Evolutionary conservation across 169 alveolate genomes (phyloP).

Genomic region (Eimeria sp.): DNA sequence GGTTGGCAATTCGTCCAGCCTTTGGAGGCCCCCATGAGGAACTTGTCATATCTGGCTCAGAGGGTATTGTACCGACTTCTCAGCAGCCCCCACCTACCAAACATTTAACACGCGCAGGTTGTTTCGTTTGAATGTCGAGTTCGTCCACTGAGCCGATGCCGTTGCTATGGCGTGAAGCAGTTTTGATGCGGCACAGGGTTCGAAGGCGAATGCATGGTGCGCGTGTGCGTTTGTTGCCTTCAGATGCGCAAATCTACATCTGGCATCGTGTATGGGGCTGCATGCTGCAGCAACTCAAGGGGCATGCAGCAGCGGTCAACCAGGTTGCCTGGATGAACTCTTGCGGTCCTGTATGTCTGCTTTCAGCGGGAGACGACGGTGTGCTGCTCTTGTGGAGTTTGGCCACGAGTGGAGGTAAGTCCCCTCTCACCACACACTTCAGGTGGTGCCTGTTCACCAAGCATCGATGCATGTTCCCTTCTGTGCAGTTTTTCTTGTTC

Average conservation of each 20-base stretch:
- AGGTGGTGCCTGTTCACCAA: background rate
- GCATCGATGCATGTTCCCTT: background rate
- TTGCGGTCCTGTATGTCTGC: slow-evolving; percentile 35
- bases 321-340: slow-evolving; percentile 91
- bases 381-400: slow-evolving; percentile 60
- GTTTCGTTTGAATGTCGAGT: background rate
- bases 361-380: slow-evolving; percentile 74
- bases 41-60: slow-evolving; percentile 93
- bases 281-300: slow-evolving; percentile 88
- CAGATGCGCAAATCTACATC: slow-evolving; percentile 91
- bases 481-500: background rate
- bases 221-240: background rate
- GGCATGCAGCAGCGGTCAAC: slow-evolving; percentile 93
- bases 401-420: background rate
- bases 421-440: background rate
- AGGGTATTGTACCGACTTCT: slow-evolving; percentile 80
- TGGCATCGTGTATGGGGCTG: slow-evolving; percentile 92
- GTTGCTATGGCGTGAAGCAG: background rate
- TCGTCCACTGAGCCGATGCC: background rate
- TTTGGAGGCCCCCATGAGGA: slow-evolving; percentile 92
- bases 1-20: slow-evolving; percentile 90
- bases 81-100: background rate
- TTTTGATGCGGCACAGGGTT: background rate
- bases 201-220: background rate
- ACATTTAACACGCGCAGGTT: background rate